Percentiles rank a stretch among this genome's conserved stretches.
These are phyloP conservation scores for Nasturtium officinale DNA, from an alignment of 345 rosid genomes.

Conservation along the genomic window DNA sequence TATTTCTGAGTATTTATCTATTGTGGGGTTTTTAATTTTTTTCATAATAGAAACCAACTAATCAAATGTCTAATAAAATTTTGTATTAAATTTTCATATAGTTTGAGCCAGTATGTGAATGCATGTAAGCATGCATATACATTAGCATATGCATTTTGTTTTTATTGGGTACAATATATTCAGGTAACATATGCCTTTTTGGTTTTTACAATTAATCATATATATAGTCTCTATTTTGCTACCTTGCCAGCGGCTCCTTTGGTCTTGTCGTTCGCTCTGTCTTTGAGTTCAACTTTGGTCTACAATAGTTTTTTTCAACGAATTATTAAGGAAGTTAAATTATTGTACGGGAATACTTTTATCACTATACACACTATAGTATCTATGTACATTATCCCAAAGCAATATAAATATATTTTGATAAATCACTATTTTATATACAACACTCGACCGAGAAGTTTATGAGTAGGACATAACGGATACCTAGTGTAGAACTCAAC, in stretches of 20 bases:
- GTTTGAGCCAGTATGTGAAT: not conserved
- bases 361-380: not conserved
- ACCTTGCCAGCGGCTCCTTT: constrained; percentile 35
- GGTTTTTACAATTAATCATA: not conserved
- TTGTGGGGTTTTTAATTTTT: not conserved
- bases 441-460: not conserved
- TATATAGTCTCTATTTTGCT: not conserved
- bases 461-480: not conserved
- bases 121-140: not conserved
- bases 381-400: not conserved
- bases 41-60: too few relatives aligned
- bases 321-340: not conserved
- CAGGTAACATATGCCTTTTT: not conserved
- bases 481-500: not conserved
- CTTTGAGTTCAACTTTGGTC: constrained; percentile 40
- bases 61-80: not conserved
- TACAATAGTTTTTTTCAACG: constrained; percentile 1
- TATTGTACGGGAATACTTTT: not conserved
- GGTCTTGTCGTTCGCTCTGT: constrained; percentile 26
- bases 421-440: not conserved
- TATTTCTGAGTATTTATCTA: not conserved
- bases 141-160: not conserved
- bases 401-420: not conserved
- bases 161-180: not conserved
- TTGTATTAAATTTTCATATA: not conserved